Conservation (phyloP, 768 basidiomycete genomes). For the Panellus pusillus region DNA sequence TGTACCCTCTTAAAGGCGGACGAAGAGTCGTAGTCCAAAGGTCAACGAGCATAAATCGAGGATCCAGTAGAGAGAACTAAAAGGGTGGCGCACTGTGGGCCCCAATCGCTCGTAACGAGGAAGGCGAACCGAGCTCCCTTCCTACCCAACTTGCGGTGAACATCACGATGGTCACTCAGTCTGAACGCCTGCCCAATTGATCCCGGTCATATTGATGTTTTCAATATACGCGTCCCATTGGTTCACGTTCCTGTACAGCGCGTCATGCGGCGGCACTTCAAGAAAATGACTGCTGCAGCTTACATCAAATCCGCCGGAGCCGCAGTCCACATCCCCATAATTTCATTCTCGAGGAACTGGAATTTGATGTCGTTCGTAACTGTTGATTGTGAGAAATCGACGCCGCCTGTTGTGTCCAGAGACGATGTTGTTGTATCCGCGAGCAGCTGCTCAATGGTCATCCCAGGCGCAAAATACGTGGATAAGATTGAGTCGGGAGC, state of each 20-base stretch:
- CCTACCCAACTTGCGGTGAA: no score
- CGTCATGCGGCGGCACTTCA: neutral
- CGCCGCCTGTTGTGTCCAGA: neutral
- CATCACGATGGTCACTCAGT: no score
- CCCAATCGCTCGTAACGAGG: no score
- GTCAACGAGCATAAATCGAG: no score
- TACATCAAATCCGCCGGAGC: constrained; percentile 3
- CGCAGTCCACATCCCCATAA: constrained; percentile 11
- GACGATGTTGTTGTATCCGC: neutral
- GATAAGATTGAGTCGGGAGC: neutral
- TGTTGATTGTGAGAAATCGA: no score
- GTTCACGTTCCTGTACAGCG: neutral
- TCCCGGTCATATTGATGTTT: neutral
- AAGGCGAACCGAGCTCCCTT: no score
- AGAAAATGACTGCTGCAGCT: neutral
- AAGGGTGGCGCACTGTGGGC: no score
- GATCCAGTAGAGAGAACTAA: no score
- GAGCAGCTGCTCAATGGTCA: constrained; percentile 7
- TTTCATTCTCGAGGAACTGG: neutral
- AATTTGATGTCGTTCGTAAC: neutral
- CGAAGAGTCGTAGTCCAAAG: no score
- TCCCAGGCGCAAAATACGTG: neutral
- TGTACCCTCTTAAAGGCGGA: no score
- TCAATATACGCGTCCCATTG: constrained; percentile 1
- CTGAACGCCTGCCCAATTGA: neutral